A percentile compares a stretch with the other conserved stretches of the same genome.
Evolutionary conservation across 2,329 filamentous ascomycete species (phyloP).

Genomic region (Pyricularia grisea): DNA sequence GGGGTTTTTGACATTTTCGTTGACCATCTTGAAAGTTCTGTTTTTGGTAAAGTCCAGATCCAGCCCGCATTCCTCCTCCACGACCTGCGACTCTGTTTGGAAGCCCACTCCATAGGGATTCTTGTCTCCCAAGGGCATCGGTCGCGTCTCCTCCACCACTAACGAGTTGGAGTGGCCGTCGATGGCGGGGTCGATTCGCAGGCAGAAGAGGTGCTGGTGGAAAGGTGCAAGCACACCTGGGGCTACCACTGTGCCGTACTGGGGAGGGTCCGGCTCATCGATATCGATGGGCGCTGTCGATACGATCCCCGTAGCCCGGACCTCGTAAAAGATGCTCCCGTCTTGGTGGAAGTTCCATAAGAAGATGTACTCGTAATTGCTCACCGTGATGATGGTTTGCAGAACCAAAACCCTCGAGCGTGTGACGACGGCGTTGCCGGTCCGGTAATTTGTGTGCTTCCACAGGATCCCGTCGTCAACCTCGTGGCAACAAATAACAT

Average conservation of each 20-base stretch:
- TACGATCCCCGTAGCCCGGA: slow-evolving; percentile 57
- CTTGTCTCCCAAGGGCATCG: slow-evolving; percentile 26
- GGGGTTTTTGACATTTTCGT: slow-evolving; percentile 29
- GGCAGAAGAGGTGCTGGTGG: slow-evolving; percentile 61
- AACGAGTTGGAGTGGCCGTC: slow-evolving; percentile 50
- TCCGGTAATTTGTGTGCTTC: slow-evolving; percentile 66
- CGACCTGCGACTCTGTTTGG: slow-evolving; percentile 27
- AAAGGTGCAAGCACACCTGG: slow-evolving; percentile 58
- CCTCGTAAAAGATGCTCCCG: slow-evolving; percentile 51
- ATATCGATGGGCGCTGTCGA: slow-evolving; percentile 49
- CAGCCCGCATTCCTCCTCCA: slow-evolving; percentile 34
- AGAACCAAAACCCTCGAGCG: slow-evolving; percentile 54
- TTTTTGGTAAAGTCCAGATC: slow-evolving; percentile 41
- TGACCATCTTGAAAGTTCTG: slow-evolving; percentile 37
- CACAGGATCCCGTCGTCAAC: slow-evolving; percentile 61
- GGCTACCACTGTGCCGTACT: slow-evolving; percentile 53
- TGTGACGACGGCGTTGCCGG: slow-evolving; percentile 48
- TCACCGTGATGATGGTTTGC: slow-evolving; percentile 59
- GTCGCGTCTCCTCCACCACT: slow-evolving; percentile 24
- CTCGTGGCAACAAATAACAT: slow-evolving; percentile 60
- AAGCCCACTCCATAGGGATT: slow-evolving; percentile 46
- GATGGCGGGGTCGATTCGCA: slow-evolving; percentile 55
- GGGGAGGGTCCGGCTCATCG: slow-evolving; percentile 31
- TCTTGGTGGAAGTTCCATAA: slow-evolving; percentile 49
- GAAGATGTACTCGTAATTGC: slow-evolving; percentile 59